These are phyloP conservation scores for Penicillium diatomitis DNA, from an alignment of 495 filamentous ascomycete genomes.

Conservation along the genomic window DNA sequence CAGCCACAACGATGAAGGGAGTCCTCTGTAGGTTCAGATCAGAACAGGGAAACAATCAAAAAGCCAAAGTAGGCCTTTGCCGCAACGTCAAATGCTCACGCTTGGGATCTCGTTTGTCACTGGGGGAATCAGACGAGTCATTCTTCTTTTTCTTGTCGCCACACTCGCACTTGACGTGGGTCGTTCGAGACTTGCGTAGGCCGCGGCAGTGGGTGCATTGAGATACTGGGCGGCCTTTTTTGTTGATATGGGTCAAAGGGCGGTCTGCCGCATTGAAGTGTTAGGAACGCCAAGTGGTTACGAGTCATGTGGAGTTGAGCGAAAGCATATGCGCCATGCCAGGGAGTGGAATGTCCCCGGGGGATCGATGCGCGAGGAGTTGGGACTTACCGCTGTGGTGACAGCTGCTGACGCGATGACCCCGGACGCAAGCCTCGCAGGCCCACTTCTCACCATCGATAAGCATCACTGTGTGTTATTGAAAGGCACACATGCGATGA, in stretches of 20 bases:
- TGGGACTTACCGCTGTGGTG: slow-evolving; percentile 70
- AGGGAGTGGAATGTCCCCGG: not conserved
- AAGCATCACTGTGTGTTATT: slow-evolving; percentile 53
- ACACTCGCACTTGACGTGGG: slow-evolving; percentile 96
- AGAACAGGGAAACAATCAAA: slow-evolving; percentile 20
- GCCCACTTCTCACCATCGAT: slow-evolving; percentile 85
- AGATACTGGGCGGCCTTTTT: slow-evolving; percentile 95
- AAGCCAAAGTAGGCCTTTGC: slow-evolving; percentile 17
- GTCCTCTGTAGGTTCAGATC: slow-evolving; percentile 41
- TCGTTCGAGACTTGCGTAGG: slow-evolving; percentile 92
- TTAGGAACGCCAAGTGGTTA: not conserved
- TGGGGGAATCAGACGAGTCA: slow-evolving; percentile 57
- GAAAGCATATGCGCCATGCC: too few species aligned
- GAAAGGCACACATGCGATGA: slow-evolving; percentile 38
- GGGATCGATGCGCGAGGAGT: not conserved
- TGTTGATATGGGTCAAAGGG: slow-evolving; percentile 90
- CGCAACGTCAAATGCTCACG: slow-evolving; percentile 41
- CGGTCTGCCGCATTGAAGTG: slow-evolving; percentile 51
- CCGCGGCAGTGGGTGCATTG: slow-evolving; percentile 97
- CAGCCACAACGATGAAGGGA: slow-evolving; percentile 72
- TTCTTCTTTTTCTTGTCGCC: slow-evolving; percentile 70
- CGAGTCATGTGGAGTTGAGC: not conserved
- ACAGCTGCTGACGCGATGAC: slow-evolving; percentile 91
- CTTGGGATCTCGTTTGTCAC: slow-evolving; percentile 47
- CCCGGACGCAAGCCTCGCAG: slow-evolving; percentile 90